A percentile compares a stretch with the other conserved stretches of the same genome.
These are phyloP conservation scores for Aspergillus piperis DNA, from an alignment of 2,329 filamentous ascomycete genomes.

Conservation along the genomic window DNA sequence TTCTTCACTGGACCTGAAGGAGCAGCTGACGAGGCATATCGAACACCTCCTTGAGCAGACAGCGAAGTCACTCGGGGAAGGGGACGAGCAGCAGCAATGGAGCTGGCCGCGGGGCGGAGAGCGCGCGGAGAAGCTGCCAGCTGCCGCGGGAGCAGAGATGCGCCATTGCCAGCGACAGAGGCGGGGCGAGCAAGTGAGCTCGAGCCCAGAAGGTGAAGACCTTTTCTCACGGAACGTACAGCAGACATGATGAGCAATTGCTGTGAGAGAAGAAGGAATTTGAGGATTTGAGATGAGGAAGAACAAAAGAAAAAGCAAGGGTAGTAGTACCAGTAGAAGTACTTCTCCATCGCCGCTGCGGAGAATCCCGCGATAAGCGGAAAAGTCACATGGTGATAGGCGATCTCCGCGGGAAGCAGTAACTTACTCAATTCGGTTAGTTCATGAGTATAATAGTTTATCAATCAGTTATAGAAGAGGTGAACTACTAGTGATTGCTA, in stretches of 20 bases:
- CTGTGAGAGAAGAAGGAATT: background rate
- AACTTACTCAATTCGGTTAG: too few relatives aligned
- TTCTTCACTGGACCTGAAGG: conserved; percentile 32
- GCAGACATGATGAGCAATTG: conserved; percentile 30
- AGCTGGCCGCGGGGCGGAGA: conserved; percentile 22
- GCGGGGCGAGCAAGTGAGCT: conserved; percentile 27
- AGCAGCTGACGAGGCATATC: conserved; percentile 37
- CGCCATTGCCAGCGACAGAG: conserved; percentile 36
- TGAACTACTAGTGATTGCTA: too few relatives aligned
- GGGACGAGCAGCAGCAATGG: conserved; percentile 15
- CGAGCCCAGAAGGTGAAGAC: conserved; percentile 32
- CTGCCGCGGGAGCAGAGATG: conserved; percentile 30
- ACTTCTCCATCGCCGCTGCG: background rate
- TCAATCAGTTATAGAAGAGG: too few relatives aligned
- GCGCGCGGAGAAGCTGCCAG: conserved; percentile 29
- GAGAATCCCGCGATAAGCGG: background rate
- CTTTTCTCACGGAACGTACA: conserved; percentile 32
- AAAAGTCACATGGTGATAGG: background rate
- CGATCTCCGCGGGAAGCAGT: background rate
- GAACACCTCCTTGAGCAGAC: conserved; percentile 22
- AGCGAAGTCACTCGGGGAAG: conserved; percentile 8
- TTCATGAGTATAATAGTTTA: too few relatives aligned
- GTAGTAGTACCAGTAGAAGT: background rate
- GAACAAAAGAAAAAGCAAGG: background rate
- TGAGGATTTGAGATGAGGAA: background rate